phyloP scores from a whole-genome alignment of 2,329 filamentous ascomycete genomes.

The Scedosporium dehoogii region DNA sequence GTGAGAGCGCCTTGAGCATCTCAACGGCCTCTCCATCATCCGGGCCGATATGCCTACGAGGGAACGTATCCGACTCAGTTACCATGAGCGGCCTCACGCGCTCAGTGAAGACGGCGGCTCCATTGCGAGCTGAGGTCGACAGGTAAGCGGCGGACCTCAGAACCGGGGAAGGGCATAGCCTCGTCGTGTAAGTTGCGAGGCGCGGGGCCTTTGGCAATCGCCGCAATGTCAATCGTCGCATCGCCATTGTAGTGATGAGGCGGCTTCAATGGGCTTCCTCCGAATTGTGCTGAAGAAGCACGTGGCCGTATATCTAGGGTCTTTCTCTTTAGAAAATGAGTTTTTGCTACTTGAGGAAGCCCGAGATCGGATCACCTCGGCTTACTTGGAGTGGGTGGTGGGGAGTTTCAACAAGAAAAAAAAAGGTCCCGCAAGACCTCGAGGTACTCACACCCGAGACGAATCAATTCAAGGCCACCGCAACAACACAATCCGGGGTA shows the following conservation, averaged over 20 bases:
- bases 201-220: conserved; percentile 43
- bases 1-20: conserved; percentile 75
- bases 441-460: background rate
- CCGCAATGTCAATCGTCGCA: conserved; percentile 48
- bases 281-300: too few species aligned
- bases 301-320: too few species aligned
- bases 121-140: background rate
- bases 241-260: conserved; percentile 46
- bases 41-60: conserved; percentile 80
- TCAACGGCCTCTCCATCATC: conserved; percentile 55
- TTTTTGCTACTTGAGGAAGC: too few species aligned
- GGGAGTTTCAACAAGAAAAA: too few species aligned
- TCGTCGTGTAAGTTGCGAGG: conserved; percentile 57
- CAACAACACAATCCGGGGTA: background rate
- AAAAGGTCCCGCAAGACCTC: too few species aligned
- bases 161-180: background rate
- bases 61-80: conserved; percentile 35
- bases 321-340: too few species aligned
- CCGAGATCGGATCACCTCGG: too few species aligned
- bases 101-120: background rate
- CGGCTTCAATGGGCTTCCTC: background rate
- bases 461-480: background rate
- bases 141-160: background rate
- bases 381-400: too few species aligned
- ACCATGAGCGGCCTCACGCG: conserved; percentile 8